phyloP scores from a whole-genome alignment of 768 basidiomycete genomes.

The Russula sp. region DNA sequence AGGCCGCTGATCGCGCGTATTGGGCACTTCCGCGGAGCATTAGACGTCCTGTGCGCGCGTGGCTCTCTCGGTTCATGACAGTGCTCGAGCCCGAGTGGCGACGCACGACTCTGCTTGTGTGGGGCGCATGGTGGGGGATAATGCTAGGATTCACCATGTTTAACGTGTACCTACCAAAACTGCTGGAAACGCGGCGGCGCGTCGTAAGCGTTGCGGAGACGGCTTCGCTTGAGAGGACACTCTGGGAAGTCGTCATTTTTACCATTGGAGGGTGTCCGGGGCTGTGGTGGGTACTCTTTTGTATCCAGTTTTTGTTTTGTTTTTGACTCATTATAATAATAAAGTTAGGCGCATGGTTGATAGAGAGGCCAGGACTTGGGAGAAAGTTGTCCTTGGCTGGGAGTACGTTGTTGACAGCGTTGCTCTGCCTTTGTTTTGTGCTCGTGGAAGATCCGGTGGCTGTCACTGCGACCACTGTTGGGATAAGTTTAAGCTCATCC shows the following conservation, averaged over 20 bases:
- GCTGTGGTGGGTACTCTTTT: slow-evolving; percentile 54
- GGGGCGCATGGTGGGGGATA: slow-evolving; percentile 75
- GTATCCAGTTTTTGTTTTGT: too few relatives aligned
- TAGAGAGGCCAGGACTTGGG: slow-evolving; percentile 61
- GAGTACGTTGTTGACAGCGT: slow-evolving; percentile 72
- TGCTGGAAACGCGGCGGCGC: slow-evolving; percentile 66
- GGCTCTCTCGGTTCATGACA: slow-evolving; percentile 64
- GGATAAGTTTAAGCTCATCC: slow-evolving; percentile 74
- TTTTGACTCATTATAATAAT: background rate
- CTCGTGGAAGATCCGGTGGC: slow-evolving; percentile 54
- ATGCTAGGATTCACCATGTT: slow-evolving; percentile 87
- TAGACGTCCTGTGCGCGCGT: slow-evolving; percentile 59
- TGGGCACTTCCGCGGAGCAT: slow-evolving; percentile 52
- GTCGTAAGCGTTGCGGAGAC: slow-evolving; percentile 28
- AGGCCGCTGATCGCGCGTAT: slow-evolving; percentile 42
- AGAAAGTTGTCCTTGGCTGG: slow-evolving; percentile 68
- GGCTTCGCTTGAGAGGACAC: slow-evolving; percentile 55
- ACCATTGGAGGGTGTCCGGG: slow-evolving; percentile 80
- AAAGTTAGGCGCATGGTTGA: slow-evolving; percentile 82
- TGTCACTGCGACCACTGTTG: slow-evolving; percentile 66
- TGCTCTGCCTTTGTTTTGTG: slow-evolving; percentile 70
- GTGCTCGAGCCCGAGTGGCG: slow-evolving; percentile 76
- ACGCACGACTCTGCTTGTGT: slow-evolving; percentile 72
- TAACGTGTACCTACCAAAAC: slow-evolving; percentile 85
- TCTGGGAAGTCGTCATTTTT: slow-evolving; percentile 87